A percentile compares a stretch with the other conserved stretches of the same genome.
phyloP scores from a whole-genome alignment of 495 filamentous ascomycete species.

The Cetradonia linearis region DNA sequence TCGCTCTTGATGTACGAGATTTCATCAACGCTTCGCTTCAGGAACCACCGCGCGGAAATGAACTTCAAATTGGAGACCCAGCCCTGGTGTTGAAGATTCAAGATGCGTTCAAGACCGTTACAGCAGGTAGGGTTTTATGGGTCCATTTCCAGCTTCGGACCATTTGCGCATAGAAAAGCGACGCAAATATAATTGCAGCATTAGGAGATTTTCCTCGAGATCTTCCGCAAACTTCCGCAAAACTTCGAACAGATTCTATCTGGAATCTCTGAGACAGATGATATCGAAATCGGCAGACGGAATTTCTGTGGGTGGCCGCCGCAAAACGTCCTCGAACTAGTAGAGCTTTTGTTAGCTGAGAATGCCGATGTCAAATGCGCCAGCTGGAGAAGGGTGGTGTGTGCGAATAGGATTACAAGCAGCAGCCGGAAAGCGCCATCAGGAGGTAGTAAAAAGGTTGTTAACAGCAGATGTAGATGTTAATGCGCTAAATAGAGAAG shows the following conservation, averaged over 20 bases:
- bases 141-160: conserved; percentile 27
- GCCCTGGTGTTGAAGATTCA: conserved; percentile 1
- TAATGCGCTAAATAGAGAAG: neutral
- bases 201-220: conserved; percentile 22
- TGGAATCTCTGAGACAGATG: neutral
- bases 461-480: neutral
- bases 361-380: neutral
- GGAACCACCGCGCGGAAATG: neutral
- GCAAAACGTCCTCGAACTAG: conserved; percentile 16
- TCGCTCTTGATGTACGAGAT: conserved; percentile 3
- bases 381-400: neutral
- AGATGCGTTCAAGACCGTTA: neutral
- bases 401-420: neutral
- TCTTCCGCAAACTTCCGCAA: conserved; percentile 17
- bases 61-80: conserved; percentile 9
- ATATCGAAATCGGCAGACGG: conserved; percentile 3
- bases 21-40: conserved; percentile 9
- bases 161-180: conserved; percentile 23
- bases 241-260: conserved; percentile 18
- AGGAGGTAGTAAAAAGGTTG: neutral
- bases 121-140: conserved; percentile 28
- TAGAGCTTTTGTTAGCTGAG: neutral
- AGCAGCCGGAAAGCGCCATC: neutral
- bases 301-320: conserved; percentile 21
- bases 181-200: conserved; percentile 19